Percentiles rank a stretch among this genome's conserved stretches.
Evolutionary conservation across 164 flowering plant genomes (phyloP).

Genomic region (Macadamia tetraphylla): DNA sequence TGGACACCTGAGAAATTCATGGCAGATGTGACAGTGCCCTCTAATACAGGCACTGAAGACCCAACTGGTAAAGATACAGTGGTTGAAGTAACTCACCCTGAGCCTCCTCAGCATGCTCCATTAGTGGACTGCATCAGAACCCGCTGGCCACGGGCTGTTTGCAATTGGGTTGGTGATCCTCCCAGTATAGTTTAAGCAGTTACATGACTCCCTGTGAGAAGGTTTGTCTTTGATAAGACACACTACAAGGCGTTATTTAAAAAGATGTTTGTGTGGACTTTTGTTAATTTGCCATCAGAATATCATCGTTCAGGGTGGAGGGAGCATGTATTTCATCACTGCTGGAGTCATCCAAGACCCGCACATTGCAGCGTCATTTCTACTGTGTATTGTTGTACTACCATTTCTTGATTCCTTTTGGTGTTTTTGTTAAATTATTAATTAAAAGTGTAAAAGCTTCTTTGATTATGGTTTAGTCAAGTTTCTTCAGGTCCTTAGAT

Average conservation of each 20-base stretch:
- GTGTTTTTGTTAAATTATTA: too few relatives aligned
- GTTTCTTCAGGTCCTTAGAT: too few relatives aligned
- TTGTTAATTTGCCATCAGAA: too few relatives aligned
- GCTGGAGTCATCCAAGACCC: too few relatives aligned
- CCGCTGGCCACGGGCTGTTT: slow-evolving; percentile 84
- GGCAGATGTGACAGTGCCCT: slow-evolving; percentile 37
- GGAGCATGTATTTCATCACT: too few relatives aligned
- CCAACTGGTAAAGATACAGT: slow-evolving; percentile 30
- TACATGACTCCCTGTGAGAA: not conserved
- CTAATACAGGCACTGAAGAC: slow-evolving; percentile 30
- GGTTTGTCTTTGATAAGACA: not conserved
- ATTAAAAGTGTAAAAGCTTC: too few relatives aligned
- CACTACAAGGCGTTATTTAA: not conserved
- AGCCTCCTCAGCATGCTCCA: slow-evolving; percentile 85
- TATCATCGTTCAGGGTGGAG: too few relatives aligned
- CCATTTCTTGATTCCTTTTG: too few relatives aligned
- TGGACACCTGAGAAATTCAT: slow-evolving; percentile 98
- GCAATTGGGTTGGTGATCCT: slow-evolving; percentile 90
- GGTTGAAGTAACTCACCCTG: slow-evolving; percentile 50
- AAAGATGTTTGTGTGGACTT: too few relatives aligned
- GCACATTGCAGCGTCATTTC: too few relatives aligned
- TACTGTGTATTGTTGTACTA: too few relatives aligned
- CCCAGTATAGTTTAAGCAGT: slow-evolving; percentile 86
- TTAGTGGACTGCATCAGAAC: slow-evolving; percentile 94
- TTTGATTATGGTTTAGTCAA: too few relatives aligned